These are phyloP conservation scores for Trichophaea hybrida DNA, from an alignment of 2,329 filamentous ascomycete genomes.

Conservation along the genomic window DNA sequence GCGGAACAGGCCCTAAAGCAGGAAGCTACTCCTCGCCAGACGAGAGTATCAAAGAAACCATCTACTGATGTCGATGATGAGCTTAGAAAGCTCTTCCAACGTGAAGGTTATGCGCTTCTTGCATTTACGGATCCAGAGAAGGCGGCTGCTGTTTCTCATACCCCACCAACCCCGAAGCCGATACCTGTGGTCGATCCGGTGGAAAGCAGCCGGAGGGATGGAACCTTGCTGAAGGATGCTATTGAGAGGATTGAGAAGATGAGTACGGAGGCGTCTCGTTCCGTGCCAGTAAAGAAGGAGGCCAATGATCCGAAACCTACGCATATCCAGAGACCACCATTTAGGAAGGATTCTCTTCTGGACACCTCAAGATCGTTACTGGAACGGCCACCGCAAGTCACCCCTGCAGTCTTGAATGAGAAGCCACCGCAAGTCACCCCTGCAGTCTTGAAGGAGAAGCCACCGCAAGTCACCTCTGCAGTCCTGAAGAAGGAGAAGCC, in stretches of 20 bases:
- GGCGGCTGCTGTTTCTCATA: background rate
- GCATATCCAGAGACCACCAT: no score
- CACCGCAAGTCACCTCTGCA: no score
- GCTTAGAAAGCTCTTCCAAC: slow-evolving; percentile 1
- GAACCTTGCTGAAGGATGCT: background rate
- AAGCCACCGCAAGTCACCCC: no score
- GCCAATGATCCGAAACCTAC: no score
- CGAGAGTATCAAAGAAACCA: background rate
- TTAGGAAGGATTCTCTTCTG: no score
- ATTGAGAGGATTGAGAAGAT: background rate
- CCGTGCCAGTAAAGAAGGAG: no score
- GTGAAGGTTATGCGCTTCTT: slow-evolving; percentile 1
- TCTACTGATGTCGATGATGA: slow-evolving; percentile 5
- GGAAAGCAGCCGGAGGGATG: background rate
- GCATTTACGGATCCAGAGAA: background rate
- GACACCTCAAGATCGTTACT: no score
- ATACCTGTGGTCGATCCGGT: background rate
- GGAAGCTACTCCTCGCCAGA: background rate
- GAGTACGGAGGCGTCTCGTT: background rate
- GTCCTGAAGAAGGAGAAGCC: no score
- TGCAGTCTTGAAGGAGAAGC: no score
- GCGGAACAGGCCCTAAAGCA: background rate
- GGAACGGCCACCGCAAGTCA: no score
- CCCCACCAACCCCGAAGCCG: background rate
- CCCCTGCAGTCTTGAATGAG: no score